phyloP scores from a whole-genome alignment of 2,329 filamentous ascomycete species.

The Paraphaeosphaeria sporulosa region DNA sequence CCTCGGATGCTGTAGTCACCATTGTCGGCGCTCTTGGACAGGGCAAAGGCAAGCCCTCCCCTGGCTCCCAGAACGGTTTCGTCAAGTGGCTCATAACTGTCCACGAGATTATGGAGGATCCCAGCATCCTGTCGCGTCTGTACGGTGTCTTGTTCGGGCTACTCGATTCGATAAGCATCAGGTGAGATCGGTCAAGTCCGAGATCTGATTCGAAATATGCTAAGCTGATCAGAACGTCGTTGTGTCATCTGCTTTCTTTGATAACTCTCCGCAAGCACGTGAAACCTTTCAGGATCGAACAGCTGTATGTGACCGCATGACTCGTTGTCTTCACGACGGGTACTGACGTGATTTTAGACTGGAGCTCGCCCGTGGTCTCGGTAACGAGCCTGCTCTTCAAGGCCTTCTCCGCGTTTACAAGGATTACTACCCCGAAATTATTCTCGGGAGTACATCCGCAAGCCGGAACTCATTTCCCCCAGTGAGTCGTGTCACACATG shows the following conservation, averaged over 20 bases:
- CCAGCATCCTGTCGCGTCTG: constrained; percentile 68
- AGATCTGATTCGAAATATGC: constrained; percentile 16
- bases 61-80: constrained; percentile 73
- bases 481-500: constrained; percentile 33
- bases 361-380: constrained; percentile 56
- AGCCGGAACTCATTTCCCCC: constrained; percentile 49
- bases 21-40: constrained; percentile 79
- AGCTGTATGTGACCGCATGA: constrained; percentile 54
- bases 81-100: constrained; percentile 82
- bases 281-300: constrained; percentile 81
- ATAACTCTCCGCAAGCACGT: constrained; percentile 85
- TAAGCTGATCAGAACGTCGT: constrained; percentile 48
- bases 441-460: constrained; percentile 71
- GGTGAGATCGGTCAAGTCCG: constrained; percentile 54
- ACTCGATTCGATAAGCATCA: constrained; percentile 79
- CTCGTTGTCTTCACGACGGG: not conserved
- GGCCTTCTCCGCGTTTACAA: constrained; percentile 84
- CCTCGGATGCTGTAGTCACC: constrained; percentile 67
- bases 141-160: constrained; percentile 83
- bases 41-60: constrained; percentile 76
- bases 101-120: constrained; percentile 73
- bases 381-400: constrained; percentile 75
- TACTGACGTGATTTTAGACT: constrained; percentile 48
- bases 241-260: constrained; percentile 81
- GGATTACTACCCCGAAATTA: constrained; percentile 89